phyloP scores from a whole-genome alignment of 805 yeast species.

The Monosporozyma solicola region DNA sequence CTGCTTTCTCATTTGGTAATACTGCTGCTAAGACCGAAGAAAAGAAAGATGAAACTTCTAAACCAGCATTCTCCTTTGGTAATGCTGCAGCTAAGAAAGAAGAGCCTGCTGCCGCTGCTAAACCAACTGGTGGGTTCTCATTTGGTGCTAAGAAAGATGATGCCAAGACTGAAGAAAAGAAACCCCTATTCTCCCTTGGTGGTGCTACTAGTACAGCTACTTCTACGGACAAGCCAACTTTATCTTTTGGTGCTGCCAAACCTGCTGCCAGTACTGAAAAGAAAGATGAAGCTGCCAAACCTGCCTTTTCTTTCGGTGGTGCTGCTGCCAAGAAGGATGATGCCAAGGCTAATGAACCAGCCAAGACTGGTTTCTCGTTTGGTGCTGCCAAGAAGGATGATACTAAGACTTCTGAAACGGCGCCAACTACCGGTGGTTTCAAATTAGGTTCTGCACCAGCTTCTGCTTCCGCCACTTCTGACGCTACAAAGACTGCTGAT shows the following conservation, averaged over 20 bases:
- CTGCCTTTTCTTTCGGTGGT: neutral
- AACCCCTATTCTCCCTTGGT: constrained; percentile 10
- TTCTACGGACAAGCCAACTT: neutral
- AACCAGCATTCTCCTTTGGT: constrained; percentile 14
- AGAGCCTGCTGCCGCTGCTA: constrained; percentile 9
- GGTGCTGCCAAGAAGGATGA: constrained; percentile 5
- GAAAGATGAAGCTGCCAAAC: neutral
- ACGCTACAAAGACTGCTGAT: neutral
- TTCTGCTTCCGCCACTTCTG: neutral
- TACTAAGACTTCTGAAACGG: neutral
- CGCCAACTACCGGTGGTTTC: neutral
- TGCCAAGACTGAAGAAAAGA: constrained; percentile 8
- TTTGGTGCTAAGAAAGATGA: constrained; percentile 21
- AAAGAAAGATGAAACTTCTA: constrained; percentile 8
- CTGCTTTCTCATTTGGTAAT: constrained; percentile 6
- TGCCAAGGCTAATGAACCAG: constrained; percentile 1
- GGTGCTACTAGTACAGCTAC: constrained; percentile 4
- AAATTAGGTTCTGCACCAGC: neutral
- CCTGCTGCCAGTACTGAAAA: constrained; percentile 5
- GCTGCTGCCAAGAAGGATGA: constrained; percentile 1
- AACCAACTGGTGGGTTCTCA: constrained; percentile 14
- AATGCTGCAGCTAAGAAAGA: constrained; percentile 13
- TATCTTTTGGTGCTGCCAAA: neutral
- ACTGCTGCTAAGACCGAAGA: constrained; percentile 1
- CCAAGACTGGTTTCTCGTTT: constrained; percentile 12